These are phyloP conservation scores for Eucalyptus microcorys DNA, from an alignment of 345 rosid genomes.

Conservation along the genomic window DNA sequence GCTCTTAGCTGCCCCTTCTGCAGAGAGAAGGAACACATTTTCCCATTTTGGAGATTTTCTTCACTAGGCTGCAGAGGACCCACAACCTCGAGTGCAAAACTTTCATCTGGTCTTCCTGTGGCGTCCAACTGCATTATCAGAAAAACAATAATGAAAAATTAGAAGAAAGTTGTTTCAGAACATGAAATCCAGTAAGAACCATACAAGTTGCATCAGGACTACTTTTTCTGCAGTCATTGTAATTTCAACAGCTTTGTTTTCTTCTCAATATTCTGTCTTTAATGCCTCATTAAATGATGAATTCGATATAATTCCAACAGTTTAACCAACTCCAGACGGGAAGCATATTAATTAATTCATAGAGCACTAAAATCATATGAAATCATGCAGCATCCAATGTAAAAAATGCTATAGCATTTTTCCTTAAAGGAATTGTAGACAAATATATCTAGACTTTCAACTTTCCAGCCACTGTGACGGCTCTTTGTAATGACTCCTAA, in stretches of 20 bases:
- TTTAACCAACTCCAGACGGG: not conserved
- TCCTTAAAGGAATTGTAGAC: not conserved
- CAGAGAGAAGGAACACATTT: conserved; percentile 61
- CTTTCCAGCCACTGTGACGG: not conserved
- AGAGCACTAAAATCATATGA: not conserved
- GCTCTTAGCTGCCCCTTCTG: conserved; percentile 93
- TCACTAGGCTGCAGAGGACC: conserved; percentile 51
- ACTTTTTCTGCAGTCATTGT: not conserved
- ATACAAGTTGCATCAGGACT: not conserved
- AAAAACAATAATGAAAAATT: not conserved
- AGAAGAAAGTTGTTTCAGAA: not conserved
- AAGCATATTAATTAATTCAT: not conserved
- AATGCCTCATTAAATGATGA: not conserved
- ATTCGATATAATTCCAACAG: not conserved
- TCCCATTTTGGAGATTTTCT: conserved; percentile 59
- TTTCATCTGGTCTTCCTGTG: conserved; percentile 86
- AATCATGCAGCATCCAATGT: not conserved
- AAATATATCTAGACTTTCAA: not conserved
- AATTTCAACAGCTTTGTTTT: not conserved
- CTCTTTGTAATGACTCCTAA: not conserved
- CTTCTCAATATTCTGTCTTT: not conserved
- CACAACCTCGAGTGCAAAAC: conserved; percentile 64
- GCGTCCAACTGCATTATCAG: conserved; percentile 68
- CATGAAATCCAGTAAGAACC: not conserved
- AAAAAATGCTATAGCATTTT: not conserved